These are phyloP conservation scores for Aurinia saxatilis DNA, from an alignment of 345 rosid species.

Conservation along the genomic window DNA sequence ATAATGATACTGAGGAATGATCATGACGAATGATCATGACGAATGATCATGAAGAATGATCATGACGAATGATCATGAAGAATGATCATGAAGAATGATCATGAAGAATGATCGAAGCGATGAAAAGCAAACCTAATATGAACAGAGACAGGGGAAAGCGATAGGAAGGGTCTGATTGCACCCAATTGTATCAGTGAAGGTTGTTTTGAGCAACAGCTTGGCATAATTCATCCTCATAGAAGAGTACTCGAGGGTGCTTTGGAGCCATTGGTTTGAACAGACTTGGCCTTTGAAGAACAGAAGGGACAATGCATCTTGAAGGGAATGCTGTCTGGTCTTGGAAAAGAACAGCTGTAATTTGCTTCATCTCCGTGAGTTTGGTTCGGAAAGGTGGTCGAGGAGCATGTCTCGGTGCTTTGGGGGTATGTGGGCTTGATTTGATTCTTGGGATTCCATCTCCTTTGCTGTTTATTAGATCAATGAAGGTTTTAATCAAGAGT, in stretches of 20 bases:
- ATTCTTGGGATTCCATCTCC: slow-evolving; percentile 47
- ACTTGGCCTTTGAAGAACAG: slow-evolving; percentile 66
- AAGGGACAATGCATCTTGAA: slow-evolving; percentile 69
- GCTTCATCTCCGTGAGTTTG: slow-evolving; percentile 68
- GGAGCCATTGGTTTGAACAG: slow-evolving; percentile 46
- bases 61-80: no score
- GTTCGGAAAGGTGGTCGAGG: slow-evolving; percentile 78
- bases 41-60: no score
- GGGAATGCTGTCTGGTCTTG: slow-evolving; percentile 68
- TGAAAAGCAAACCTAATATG: slow-evolving; percentile 38
- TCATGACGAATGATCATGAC: no score
- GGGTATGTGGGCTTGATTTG: slow-evolving; percentile 61
- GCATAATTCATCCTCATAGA: slow-evolving; percentile 92
- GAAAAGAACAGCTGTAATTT: slow-evolving; percentile 85
- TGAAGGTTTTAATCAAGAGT: background rate
- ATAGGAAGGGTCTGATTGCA: background rate
- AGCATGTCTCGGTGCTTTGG: slow-evolving; percentile 89
- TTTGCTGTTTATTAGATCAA: slow-evolving; percentile 38
- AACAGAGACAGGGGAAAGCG: slow-evolving; percentile 31
- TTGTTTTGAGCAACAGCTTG: slow-evolving; percentile 94
- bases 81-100: slow-evolving; percentile 23
- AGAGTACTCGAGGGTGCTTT: slow-evolving; percentile 50
- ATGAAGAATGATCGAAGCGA: slow-evolving; percentile 27
- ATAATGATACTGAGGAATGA: no score
- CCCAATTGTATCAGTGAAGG: slow-evolving; percentile 44